Evolutionary conservation across 75 land plant species (phyloP).

Genomic region (Sequoiadendron giganteum): DNA sequence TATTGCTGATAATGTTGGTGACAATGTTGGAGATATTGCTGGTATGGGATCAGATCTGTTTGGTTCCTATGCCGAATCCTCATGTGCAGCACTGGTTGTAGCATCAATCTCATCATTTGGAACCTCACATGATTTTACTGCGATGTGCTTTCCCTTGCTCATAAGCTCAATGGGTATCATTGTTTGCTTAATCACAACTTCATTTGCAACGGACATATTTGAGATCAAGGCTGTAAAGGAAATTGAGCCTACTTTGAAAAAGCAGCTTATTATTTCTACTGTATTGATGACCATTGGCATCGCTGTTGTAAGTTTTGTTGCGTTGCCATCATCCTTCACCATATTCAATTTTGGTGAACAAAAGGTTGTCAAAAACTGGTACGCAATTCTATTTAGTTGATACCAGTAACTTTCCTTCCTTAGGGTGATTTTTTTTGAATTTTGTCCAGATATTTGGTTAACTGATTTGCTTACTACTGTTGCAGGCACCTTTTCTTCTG

Average conservation of each 20-base stretch:
- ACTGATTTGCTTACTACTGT: no score
- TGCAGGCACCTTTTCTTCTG: constrained; percentile 66
- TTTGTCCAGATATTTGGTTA: neutral
- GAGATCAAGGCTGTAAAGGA: constrained; percentile 64
- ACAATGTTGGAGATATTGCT: constrained; percentile 85
- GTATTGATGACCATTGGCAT: constrained; percentile 76
- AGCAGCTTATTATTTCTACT: constrained; percentile 72
- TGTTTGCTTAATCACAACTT: constrained; percentile 59
- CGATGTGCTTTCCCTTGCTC: constrained; percentile 62
- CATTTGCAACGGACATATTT: constrained; percentile 68
- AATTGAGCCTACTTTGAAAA: constrained; percentile 71
- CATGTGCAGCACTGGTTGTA: constrained; percentile 74
- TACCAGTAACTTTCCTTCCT: neutral
- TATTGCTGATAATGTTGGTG: constrained; percentile 85
- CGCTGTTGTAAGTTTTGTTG: constrained; percentile 50
- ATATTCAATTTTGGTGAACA: constrained; percentile 75
- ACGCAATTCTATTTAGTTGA: constrained; percentile 11
- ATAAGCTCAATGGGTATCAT: constrained; percentile 67
- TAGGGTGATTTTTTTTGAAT: neutral
- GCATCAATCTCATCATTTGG: constrained; percentile 79
- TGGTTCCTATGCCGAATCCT: constrained; percentile 74
- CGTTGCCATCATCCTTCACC: constrained; percentile 67
- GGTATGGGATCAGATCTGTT: constrained; percentile 87
- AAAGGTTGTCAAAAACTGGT: constrained; percentile 68
- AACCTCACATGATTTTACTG: constrained; percentile 49